Conservation (phyloP, 495 filamentous ascomycete genomes). For the Neurospora sp. region DNA sequence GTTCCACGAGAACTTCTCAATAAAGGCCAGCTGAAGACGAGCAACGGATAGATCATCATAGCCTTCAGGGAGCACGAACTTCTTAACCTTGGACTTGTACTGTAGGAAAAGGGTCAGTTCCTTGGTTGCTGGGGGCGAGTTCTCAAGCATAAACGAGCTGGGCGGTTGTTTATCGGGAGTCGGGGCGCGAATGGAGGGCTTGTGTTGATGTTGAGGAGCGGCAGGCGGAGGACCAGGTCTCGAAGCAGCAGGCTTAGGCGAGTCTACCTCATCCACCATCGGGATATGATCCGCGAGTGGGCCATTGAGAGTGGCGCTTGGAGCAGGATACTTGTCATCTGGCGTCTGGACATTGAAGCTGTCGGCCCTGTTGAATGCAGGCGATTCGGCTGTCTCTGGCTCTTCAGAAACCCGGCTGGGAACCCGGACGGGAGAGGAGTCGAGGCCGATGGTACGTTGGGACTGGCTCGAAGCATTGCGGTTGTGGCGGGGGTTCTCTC, state of each 20-base stretch:
- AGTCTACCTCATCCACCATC: constrained; percentile 20
- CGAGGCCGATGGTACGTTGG: constrained; percentile 24
- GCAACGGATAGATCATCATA: constrained; percentile 74
- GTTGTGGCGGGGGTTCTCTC: constrained; percentile 58
- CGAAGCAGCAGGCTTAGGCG: constrained; percentile 13
- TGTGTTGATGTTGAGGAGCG: background rate
- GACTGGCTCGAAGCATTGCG: constrained; percentile 39
- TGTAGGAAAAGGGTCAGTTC: constrained; percentile 94
- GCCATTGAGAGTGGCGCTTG: constrained; percentile 43
- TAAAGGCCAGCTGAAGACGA: constrained; percentile 90
- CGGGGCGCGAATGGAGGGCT: constrained; percentile 9
- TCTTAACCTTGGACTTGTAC: constrained; percentile 94
- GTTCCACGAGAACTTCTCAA: constrained; percentile 98
- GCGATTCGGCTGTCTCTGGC: constrained; percentile 34
- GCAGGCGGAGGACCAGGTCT: constrained; percentile 5
- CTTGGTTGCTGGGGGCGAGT: constrained; percentile 70
- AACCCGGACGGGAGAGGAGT: constrained; percentile 51
- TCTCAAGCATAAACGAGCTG: constrained; percentile 37
- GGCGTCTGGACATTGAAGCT: constrained; percentile 45
- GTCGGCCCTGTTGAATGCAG: constrained; percentile 25
- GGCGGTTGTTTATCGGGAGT: constrained; percentile 31
- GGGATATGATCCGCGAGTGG: constrained; percentile 31
- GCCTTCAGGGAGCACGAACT: constrained; percentile 80
- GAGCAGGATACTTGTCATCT: constrained; percentile 48
- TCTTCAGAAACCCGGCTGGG: constrained; percentile 60